A percentile compares a stretch with the other conserved stretches of the same genome.
Conservation (phyloP, 305 asterid species). For the Fraxinus greggii region DNA sequence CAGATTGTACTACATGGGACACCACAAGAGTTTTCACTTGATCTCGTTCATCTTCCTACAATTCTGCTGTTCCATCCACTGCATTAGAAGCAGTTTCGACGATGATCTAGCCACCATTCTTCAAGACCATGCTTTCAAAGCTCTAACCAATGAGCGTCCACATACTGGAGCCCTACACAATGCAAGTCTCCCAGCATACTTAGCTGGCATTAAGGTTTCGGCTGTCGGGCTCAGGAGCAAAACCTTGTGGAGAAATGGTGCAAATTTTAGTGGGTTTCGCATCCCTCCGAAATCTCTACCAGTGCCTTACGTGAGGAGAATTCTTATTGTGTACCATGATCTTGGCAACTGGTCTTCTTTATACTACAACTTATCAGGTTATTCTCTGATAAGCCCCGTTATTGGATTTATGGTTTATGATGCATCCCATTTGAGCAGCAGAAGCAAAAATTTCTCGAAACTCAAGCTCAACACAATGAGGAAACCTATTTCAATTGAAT, state of each 20-base stretch:
- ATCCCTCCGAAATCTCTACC: constrained; percentile 62
- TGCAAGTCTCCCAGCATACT: constrained; percentile 50
- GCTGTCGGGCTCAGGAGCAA: constrained; percentile 55
- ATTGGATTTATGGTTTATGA: constrained; percentile 56
- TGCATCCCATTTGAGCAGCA: constrained; percentile 44
- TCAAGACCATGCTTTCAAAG: constrained; percentile 45
- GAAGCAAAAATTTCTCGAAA: constrained; percentile 34
- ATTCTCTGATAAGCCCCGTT: constrained; percentile 41
- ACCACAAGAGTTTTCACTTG: constrained; percentile 21
- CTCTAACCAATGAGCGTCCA: constrained; percentile 45
- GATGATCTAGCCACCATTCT: constrained; percentile 49
- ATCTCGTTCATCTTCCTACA: constrained; percentile 28
- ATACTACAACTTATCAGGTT: constrained; percentile 52
- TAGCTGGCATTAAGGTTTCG: constrained; percentile 58
- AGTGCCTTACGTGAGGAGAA: constrained; percentile 51
- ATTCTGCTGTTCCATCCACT: constrained; percentile 26
- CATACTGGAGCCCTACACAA: constrained; percentile 56
- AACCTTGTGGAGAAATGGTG: constrained; percentile 57
- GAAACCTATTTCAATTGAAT: constrained; percentile 43
- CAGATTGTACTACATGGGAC: constrained; percentile 29
- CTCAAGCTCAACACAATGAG: constrained; percentile 54
- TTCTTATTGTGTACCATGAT: constrained; percentile 57
- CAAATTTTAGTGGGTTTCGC: constrained; percentile 50
- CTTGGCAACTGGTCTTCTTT: constrained; percentile 62
- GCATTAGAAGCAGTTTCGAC: constrained; percentile 28